A percentile compares a stretch with the other conserved stretches of the same genome.
These are phyloP conservation scores for Pichia membranifaciens DNA, from an alignment of 805 yeast genomes.

Conservation along the genomic window DNA sequence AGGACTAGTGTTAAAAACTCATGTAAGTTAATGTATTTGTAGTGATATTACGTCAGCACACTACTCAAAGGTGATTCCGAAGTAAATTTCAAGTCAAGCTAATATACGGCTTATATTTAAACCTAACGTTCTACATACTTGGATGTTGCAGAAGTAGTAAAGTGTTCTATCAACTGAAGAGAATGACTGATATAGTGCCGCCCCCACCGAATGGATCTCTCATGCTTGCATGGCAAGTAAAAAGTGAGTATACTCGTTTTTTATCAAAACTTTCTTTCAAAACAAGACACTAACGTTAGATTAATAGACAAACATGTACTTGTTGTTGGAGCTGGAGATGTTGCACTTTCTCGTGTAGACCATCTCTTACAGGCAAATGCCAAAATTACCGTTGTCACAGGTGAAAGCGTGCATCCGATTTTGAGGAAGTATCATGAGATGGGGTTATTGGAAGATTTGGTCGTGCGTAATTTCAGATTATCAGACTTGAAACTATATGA, in stretches of 20 bases:
- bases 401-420: constrained; percentile 34
- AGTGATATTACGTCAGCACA: no score
- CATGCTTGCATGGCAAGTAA: constrained; percentile 70
- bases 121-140: no score
- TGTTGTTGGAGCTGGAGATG: constrained; percentile 75
- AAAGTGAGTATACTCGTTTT: constrained; percentile 30
- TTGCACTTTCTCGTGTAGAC: constrained; percentile 63
- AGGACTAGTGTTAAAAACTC: neutral
- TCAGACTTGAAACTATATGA: constrained; percentile 49
- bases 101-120: no score
- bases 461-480: constrained; percentile 39
- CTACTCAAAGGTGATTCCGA: no score
- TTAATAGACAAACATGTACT: constrained; percentile 48
- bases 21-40: neutral
- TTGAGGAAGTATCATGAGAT: constrained; percentile 29
- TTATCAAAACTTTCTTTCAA: constrained; percentile 1
- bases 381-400: constrained; percentile 54
- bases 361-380: constrained; percentile 69
- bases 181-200: constrained; percentile 1
- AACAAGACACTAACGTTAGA: neutral
- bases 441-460: constrained; percentile 40
- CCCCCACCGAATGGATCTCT: constrained; percentile 47
- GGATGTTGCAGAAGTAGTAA: no score
- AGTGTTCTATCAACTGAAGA: no score
- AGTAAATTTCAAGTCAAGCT: no score